Evolutionary conservation across 129 eudicot genomes (phyloP).

Genomic region (Centella asiatica): DNA sequence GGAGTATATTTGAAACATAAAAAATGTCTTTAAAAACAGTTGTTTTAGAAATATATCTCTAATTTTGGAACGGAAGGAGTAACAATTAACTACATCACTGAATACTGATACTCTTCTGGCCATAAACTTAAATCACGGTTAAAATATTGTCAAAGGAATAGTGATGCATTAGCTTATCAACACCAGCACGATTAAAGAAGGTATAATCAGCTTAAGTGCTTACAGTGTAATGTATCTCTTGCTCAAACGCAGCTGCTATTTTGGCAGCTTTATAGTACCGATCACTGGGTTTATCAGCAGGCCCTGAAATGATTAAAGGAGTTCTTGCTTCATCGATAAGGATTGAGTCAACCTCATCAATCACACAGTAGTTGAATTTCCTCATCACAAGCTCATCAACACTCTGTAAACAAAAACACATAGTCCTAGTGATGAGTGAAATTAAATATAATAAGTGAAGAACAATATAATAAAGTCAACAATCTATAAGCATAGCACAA

Average conservation of each 20-base stretch:
- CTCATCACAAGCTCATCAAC: slow-evolving; percentile 96
- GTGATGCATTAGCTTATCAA: background rate
- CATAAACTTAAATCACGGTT: background rate
- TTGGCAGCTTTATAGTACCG: slow-evolving; percentile 98
- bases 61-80: no score
- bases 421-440: slow-evolving; percentile 6
- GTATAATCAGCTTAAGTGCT: slow-evolving; percentile 19
- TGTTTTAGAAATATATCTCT: no score
- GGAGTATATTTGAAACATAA: no score
- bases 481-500: slow-evolving; percentile 18
- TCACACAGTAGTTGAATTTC: slow-evolving; percentile 83
- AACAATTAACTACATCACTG: no score
- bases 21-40: no score
- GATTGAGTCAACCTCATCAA: slow-evolving; percentile 98
- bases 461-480: background rate
- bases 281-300: slow-evolving; percentile 97
- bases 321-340: slow-evolving; percentile 99
- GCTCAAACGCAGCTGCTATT: slow-evolving; percentile 91
- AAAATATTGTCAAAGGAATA: background rate
- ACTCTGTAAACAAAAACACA: slow-evolving; percentile 52
- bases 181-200: background rate
- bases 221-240: slow-evolving; percentile 96
- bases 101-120: no score
- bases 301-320: slow-evolving; percentile 98
- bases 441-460: slow-evolving; percentile 6